These are phyloP conservation scores for Fusarium duplospermum DNA, from an alignment of 2,329 filamentous ascomycete genomes.

Conservation along the genomic window DNA sequence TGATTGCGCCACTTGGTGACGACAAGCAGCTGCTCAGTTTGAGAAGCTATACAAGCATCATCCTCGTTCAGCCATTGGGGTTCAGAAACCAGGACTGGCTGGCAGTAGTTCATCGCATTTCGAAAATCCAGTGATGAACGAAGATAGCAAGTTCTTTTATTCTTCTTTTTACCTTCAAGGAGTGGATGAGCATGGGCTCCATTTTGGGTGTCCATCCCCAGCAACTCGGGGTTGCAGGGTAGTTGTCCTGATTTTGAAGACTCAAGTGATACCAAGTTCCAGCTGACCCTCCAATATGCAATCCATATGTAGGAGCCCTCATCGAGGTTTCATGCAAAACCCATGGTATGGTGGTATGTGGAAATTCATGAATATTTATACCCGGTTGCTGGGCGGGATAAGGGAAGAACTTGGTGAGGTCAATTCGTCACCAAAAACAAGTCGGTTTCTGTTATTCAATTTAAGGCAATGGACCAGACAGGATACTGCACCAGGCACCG, in stretches of 20 bases:
- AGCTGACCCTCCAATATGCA: neutral
- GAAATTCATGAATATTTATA: neutral
- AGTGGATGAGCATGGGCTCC: neutral
- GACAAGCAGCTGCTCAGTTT: neutral
- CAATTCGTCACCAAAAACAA: neutral
- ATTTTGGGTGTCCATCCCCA: neutral
- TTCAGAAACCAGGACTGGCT: neutral
- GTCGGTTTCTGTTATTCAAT: neutral
- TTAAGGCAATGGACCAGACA: neutral
- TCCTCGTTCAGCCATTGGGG: neutral
- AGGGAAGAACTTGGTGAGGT: neutral
- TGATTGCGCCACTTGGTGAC: neutral
- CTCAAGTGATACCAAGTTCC: neutral
- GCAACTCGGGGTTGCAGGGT: neutral
- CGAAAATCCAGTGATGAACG: neutral
- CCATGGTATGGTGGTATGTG: neutral
- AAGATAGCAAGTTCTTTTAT: neutral
- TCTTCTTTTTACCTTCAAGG: neutral
- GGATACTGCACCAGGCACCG: neutral
- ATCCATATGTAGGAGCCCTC: neutral
- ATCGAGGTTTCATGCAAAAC: neutral
- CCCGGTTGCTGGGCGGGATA: neutral
- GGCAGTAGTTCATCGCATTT: neutral
- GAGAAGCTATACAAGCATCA: neutral
- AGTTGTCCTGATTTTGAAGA: neutral